Evolutionary conservation across 305 asterid genomes (phyloP), one percentile per base, ranked within the genome.

Genomic region (Fraxinus velutina): DNA sequence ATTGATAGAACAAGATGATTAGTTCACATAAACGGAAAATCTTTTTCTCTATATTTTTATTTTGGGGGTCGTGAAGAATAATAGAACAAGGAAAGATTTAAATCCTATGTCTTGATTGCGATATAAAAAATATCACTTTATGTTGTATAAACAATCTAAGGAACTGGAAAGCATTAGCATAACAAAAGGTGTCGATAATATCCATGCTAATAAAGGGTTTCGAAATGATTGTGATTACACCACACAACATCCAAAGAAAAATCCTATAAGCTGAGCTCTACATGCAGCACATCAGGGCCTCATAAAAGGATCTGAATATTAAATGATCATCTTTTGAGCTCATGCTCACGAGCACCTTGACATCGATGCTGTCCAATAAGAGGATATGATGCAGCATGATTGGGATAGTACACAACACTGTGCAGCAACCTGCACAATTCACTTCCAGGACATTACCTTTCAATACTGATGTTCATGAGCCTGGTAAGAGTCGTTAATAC

Each of bases 1-100:
- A 68, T 78, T 80, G 78, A 75, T 78, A 36, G 73, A 82, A 80
- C 4, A 74, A 81, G 78, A 87, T 73, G 71, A 64, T 64, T 22
- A 64, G 73, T 64, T 12, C 73, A 24, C 17, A 24, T 24, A 64
- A 64, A 64, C 2, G 1, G 34, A 27, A 64, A 24, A 64, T 12
- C 13, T 5, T 1, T 39, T 12, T 4, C 62, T 55, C 66, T 55
- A 1, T 55, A 55, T 17, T 55, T 55, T 17, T 55, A 55, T 5
- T 55, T 55, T 55, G 12, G 27, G 10, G 66, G 66, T 1, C 12
- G 21, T 17, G 66, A 55, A 55, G 66, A 55, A 55, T 55, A 17
- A 17, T 55, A 55, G 17, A 27, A 50, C 2, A 50, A 52, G 9
- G 9, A 66, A 27, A 3, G 37, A 33, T 55, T 55, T 55, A 55